Base-by-base conservation (phyloP, 768 basidiomycete species). In the Solioccasus polychromus region DNA sequence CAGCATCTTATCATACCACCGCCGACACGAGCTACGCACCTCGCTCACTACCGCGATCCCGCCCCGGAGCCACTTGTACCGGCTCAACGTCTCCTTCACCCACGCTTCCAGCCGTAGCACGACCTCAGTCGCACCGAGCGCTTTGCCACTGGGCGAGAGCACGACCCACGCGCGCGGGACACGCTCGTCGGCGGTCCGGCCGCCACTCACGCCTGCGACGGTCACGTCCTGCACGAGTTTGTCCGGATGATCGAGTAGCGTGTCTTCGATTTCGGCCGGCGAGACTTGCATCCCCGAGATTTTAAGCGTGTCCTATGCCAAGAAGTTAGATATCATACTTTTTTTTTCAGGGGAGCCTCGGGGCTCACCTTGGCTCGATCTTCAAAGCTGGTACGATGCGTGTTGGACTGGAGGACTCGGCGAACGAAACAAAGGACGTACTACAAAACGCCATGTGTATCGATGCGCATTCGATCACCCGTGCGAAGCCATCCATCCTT, bases 111-210 rank as follows among this genome's bases (percentile, higher is more conserved):
- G 67, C 41, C 68, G 72, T 38, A 67, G 62, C 3, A 75, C 57
- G 7, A 73, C 75, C 30, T 59, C 55, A 6, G 53, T 45, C 26
- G 61, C 60, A 8, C 84, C 83, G 5, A 71, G 55, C 34, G 66
- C 69, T 55, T 72, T 74, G 7, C 89, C 88, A 1, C 59, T 57
- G 0, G 67, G 50, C 45, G 80, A 84, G 6, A 90, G 66, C 1
- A 89, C 84, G 34, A 91, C 57, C 88, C 88, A 91, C 2, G 89
- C 89, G 2, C 82, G 77, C 0, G 88, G 88, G 1, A 84, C 73
- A 54, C 80, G 81, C 67, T 90, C 88, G 56, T 88, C 85, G 0
- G 72, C 70, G 0, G 82, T 82, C 3, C 83, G 80, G 0, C 81
- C 84, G 23, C 85, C 85, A 17, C 71, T 75, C 2, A 92, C 85